Conservation (phyloP, 176 grass and related monocot genomes). For the Cocos nucifera region DNA sequence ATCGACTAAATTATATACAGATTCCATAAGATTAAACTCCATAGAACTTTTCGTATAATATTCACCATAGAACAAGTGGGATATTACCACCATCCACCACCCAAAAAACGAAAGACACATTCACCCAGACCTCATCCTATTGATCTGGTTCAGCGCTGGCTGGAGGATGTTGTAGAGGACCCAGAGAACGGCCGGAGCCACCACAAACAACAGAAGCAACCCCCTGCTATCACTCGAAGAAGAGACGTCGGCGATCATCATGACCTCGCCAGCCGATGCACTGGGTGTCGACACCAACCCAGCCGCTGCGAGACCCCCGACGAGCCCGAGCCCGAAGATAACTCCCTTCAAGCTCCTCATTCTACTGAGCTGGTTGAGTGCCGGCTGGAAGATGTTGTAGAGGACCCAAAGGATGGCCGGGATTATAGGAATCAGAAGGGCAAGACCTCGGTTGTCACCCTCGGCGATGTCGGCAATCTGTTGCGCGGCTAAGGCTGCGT, state of each 20-base stretch:
- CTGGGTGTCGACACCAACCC: not conserved
- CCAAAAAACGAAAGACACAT: too few species aligned
- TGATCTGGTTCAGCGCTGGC: conserved; percentile 1
- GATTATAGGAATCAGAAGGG: not conserved
- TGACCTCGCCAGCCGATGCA: not conserved
- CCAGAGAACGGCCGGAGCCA: not conserved
- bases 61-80: too few species aligned
- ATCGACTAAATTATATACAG: too few species aligned
- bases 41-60: too few species aligned
- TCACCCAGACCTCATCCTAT: conserved; percentile 6
- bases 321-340: not conserved
- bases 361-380: conserved; percentile 3
- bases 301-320: not conserved
- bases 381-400: conserved; percentile 4
- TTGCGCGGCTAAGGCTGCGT: not conserved
- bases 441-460: not conserved
- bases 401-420: conserved; percentile 5
- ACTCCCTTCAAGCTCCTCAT: conserved; percentile 1
- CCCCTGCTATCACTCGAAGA: conserved; percentile 1
- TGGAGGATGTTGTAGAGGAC: conserved; percentile 4
- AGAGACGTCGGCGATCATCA: not conserved
- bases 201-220: conserved; percentile 1
- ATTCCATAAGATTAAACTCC: too few species aligned
- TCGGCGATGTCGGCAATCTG: not conserved
- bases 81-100: too few species aligned